These are phyloP conservation scores for Puccinia sorghi DNA, from an alignment of 1,284 basidiomycete genomes.

Conservation along the genomic window DNA sequence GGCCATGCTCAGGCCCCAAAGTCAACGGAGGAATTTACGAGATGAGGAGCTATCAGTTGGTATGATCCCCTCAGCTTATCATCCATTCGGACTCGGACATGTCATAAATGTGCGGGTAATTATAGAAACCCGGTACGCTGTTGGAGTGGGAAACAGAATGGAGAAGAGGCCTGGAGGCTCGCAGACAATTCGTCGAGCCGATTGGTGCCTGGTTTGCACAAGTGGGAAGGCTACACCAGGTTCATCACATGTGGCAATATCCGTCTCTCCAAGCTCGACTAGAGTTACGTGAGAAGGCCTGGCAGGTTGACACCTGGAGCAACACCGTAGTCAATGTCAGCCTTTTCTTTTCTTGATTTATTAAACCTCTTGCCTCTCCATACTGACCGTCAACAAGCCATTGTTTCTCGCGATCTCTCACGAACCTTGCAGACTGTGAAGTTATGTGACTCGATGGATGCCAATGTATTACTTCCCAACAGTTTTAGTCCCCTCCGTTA, in stretches of 20 bases:
- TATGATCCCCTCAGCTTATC: neutral
- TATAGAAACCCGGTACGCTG: constrained; percentile 69
- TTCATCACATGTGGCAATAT: constrained; percentile 54
- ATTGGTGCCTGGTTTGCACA: constrained; percentile 94
- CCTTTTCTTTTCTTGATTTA: neutral
- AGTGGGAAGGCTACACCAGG: constrained; percentile 74
- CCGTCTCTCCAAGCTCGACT: constrained; percentile 71
- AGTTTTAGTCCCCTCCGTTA: constrained; percentile 46
- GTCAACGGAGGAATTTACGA: constrained; percentile 86
- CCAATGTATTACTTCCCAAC: constrained; percentile 41
- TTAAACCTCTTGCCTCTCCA: no score
- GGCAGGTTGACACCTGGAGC: constrained; percentile 89
- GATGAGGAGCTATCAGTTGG: constrained; percentile 71
- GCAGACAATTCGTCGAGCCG: constrained; percentile 69
- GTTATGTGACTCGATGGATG: constrained; percentile 49
- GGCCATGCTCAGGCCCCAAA: constrained; percentile 81
- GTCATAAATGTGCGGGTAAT: neutral
- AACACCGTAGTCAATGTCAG: constrained; percentile 69
- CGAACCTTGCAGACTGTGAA: constrained; percentile 35
- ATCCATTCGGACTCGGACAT: neutral
- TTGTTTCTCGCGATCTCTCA: neutral
- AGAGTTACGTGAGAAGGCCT: constrained; percentile 79
- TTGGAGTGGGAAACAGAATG: constrained; percentile 91
- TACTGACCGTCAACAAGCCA: neutral
- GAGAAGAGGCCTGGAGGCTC: constrained; percentile 83